A percentile compares a stretch with the other conserved stretches of the same genome.
These are phyloP conservation scores for Phylloporus sp. DNA, from an alignment of 1,284 basidiomycete species.

Conservation along the genomic window DNA sequence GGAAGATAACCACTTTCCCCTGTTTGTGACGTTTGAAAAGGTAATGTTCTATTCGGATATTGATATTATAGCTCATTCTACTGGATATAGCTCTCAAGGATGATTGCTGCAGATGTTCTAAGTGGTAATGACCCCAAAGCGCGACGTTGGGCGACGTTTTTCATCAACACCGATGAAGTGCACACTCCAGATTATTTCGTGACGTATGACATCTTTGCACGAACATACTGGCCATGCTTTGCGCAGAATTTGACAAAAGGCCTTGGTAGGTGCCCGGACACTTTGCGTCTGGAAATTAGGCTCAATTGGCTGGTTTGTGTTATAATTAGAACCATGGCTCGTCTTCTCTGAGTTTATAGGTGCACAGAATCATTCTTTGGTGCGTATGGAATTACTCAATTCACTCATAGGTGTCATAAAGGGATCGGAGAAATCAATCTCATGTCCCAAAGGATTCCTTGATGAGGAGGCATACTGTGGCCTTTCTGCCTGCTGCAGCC, in stretches of 20 bases:
- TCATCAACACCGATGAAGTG: constrained; percentile 19
- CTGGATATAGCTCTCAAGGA: constrained; percentile 14
- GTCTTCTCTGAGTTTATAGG: constrained; percentile 76
- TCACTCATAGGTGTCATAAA: constrained; percentile 60
- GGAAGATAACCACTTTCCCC: constrained; percentile 65
- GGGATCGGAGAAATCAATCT: constrained; percentile 59
- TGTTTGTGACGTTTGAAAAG: constrained; percentile 70
- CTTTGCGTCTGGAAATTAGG: not conserved
- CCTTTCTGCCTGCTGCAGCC: constrained; percentile 55
- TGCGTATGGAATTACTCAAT: not conserved
- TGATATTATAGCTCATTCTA: constrained; percentile 4
- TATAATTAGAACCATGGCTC: constrained; percentile 60
- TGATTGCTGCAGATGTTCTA: constrained; percentile 30
- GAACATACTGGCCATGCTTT: constrained; percentile 68
- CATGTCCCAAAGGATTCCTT: constrained; percentile 43
- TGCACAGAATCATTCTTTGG: constrained; percentile 22
- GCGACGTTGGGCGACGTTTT: constrained; percentile 15
- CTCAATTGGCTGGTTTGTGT: constrained; percentile 1
- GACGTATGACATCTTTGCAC: constrained; percentile 55
- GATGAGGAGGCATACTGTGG: constrained; percentile 48
- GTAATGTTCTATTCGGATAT: constrained; percentile 40
- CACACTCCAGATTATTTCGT: constrained; percentile 36
- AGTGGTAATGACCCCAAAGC: constrained; percentile 11
- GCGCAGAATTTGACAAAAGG: constrained; percentile 56
- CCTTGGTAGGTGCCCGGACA: constrained; percentile 46